These are phyloP conservation scores for Camellia oleifera DNA, from an alignment of 179 eudicot genomes.

Conservation along the genomic window DNA sequence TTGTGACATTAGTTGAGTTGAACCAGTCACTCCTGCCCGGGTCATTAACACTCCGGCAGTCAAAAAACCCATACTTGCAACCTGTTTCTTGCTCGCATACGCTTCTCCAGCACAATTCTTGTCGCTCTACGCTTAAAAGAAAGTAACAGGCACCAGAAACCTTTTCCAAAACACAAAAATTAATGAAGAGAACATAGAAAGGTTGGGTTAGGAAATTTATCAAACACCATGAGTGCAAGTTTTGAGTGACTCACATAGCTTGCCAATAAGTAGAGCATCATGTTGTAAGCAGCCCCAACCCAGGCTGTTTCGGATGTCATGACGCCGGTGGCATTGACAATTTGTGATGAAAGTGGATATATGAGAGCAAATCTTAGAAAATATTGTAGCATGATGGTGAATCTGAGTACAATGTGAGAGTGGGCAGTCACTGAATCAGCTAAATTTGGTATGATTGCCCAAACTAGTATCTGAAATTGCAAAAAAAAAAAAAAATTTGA, in stretches of 20 bases:
- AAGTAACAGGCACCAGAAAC: slow-evolving; percentile 66
- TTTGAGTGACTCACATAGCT: slow-evolving; percentile 55
- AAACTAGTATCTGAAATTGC: slow-evolving; percentile 46
- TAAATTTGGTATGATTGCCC: slow-evolving; percentile 53
- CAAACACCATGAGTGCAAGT: neutral
- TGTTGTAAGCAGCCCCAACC: slow-evolving; percentile 77
- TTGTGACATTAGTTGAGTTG: slow-evolving; percentile 44
- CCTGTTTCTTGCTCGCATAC: slow-evolving; percentile 37
- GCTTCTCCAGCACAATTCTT: slow-evolving; percentile 64
- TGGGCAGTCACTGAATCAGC: slow-evolving; percentile 40
- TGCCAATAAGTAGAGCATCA: slow-evolving; percentile 68
- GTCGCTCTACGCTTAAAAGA: slow-evolving; percentile 59
- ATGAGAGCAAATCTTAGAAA: slow-evolving; percentile 52
- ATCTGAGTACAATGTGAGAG: slow-evolving; percentile 44
- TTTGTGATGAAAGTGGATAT: slow-evolving; percentile 59
- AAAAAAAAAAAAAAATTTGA: neutral
- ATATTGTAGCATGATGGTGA: slow-evolving; percentile 51
- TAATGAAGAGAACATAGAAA: neutral
- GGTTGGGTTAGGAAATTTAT: neutral
- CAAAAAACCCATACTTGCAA: slow-evolving; percentile 45
- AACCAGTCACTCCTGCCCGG: slow-evolving; percentile 41
- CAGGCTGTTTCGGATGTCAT: slow-evolving; percentile 66
- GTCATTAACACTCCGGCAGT: slow-evolving; percentile 36
- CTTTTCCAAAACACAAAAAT: slow-evolving; percentile 22
- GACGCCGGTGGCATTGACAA: slow-evolving; percentile 65